These are phyloP conservation scores for Euptelea pleiosperma DNA, from an alignment of 164 flowering plant species.

Conservation along the genomic window DNA sequence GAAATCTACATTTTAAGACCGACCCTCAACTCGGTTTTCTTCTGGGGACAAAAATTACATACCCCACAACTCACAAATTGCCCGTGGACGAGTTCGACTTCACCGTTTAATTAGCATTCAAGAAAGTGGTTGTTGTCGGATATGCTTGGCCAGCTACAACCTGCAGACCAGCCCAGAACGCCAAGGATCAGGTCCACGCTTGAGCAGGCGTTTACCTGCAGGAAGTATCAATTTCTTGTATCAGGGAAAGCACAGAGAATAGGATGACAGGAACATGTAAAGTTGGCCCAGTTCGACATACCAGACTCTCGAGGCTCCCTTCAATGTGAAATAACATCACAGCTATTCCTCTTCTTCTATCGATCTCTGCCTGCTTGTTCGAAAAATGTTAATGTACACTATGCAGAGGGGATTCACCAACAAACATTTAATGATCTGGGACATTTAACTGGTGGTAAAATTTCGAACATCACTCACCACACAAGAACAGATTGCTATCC, in stretches of 20 bases:
- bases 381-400: not conserved
- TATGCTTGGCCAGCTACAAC: conserved; percentile 87
- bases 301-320: conserved; percentile 68
- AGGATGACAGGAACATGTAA: not conserved
- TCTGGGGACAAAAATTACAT: conserved; percentile 10
- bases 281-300: conserved; percentile 21
- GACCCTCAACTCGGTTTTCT: not conserved
- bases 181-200: conserved; percentile 70
- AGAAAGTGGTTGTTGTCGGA: conserved; percentile 29
- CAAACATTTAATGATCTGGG: not conserved
- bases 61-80: conserved; percentile 2
- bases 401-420: not conserved
- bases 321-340: conserved; percentile 89
- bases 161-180: conserved; percentile 86
- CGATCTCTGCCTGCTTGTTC: conserved; percentile 70
- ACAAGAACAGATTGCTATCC: conserved; percentile 75
- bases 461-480: conserved; percentile 57
- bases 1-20: conserved; percentile 8
- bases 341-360: conserved; percentile 71
- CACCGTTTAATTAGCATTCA: conserved; percentile 43
- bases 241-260: not conserved
- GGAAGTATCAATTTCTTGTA: conserved; percentile 7
- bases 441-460: not conserved
- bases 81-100: not conserved
- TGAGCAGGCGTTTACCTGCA: conserved; percentile 71